These are phyloP conservation scores for Trypanosoma lewisi DNA, from an alignment of 208 protist species.

Conservation along the genomic window DNA sequence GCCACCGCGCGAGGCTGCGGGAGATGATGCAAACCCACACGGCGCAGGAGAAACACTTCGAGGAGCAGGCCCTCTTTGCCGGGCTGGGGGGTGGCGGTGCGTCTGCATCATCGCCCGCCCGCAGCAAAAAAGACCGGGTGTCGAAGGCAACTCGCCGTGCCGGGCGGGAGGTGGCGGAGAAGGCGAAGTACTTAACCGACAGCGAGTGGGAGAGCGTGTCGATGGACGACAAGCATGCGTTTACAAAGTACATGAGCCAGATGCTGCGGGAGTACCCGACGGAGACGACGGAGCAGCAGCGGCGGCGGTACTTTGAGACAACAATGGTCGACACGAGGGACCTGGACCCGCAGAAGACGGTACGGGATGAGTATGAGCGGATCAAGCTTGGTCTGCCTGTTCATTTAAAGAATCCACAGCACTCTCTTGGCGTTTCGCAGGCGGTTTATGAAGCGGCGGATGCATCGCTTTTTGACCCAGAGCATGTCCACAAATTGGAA, in stretches of 20 bases:
- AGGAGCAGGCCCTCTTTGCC: slow-evolving; percentile 61
- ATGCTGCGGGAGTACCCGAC: slow-evolving; percentile 60
- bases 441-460: slow-evolving; percentile 73
- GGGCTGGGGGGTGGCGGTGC: slow-evolving; percentile 35
- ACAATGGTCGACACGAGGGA: slow-evolving; percentile 74
- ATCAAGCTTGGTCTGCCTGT: slow-evolving; percentile 79
- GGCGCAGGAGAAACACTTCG: slow-evolving; percentile 36
- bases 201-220: slow-evolving; percentile 76
- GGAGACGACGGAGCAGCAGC: slow-evolving; percentile 80
- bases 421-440: slow-evolving; percentile 70
- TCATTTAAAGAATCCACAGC: slow-evolving; percentile 68
- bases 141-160: slow-evolving; percentile 32
- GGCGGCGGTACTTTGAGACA: slow-evolving; percentile 84
- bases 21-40: slow-evolving; percentile 28
- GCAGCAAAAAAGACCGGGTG: slow-evolving; percentile 44
- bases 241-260: slow-evolving; percentile 69
- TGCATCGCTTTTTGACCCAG: slow-evolving; percentile 67
- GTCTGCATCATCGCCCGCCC: not conserved
- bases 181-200: slow-evolving; percentile 71
- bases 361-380: slow-evolving; percentile 71
- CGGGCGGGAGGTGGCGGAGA: slow-evolving; percentile 54
- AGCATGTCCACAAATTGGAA: slow-evolving; percentile 63
- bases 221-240: slow-evolving; percentile 77
- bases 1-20: slow-evolving; percentile 53
- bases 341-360: slow-evolving; percentile 50